These are phyloP conservation scores for Plasmopara muralis DNA, from an alignment of 352 stramenopile species.

Conservation along the genomic window DNA sequence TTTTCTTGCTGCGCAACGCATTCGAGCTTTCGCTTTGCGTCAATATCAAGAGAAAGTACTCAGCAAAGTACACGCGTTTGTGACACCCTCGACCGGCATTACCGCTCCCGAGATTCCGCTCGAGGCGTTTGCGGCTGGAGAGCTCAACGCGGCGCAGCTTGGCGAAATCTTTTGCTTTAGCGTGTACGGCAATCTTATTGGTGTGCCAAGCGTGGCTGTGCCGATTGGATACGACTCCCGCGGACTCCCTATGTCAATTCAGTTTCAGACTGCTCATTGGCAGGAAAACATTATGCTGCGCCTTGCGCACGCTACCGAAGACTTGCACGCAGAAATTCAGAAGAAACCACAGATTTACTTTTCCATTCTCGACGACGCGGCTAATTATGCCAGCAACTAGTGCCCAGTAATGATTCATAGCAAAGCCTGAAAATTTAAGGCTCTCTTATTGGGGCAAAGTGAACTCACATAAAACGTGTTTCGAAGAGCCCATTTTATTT, in stretches of 20 bases:
- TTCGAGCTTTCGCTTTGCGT: conserved; percentile 75
- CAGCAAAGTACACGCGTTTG: conserved; percentile 83
- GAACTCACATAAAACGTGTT: too few relatives aligned
- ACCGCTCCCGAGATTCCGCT: conserved; percentile 60
- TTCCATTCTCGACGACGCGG: conserved; percentile 49
- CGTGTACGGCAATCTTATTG: conserved; percentile 83
- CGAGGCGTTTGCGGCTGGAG: conserved; percentile 37
- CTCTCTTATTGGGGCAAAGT: too few relatives aligned
- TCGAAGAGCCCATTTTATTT: too few relatives aligned
- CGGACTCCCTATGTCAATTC: conserved; percentile 68
- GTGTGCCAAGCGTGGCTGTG: conserved; percentile 71
- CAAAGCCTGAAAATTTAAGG: not conserved
- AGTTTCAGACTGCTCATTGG: conserved; percentile 74
- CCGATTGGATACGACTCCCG: conserved; percentile 60
- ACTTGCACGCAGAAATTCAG: conserved; percentile 32
- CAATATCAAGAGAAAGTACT: conserved; percentile 73
- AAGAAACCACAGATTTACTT: conserved; percentile 57
- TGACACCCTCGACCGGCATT: conserved; percentile 77
- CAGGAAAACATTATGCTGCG: conserved; percentile 67
- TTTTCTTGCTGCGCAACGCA: conserved; percentile 76
- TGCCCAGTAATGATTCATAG: not conserved
- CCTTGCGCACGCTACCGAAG: conserved; percentile 50
- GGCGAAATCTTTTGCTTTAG: conserved; percentile 74
- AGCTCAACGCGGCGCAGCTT: conserved; percentile 52
- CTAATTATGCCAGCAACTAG: conserved; percentile 17